A percentile compares a stretch with the other conserved stretches of the same genome.
These are phyloP conservation scores for Rhytidiadelphus loreus DNA, from an alignment of 225 moss, liverwort and hornwort species.

Conservation along the genomic window DNA sequence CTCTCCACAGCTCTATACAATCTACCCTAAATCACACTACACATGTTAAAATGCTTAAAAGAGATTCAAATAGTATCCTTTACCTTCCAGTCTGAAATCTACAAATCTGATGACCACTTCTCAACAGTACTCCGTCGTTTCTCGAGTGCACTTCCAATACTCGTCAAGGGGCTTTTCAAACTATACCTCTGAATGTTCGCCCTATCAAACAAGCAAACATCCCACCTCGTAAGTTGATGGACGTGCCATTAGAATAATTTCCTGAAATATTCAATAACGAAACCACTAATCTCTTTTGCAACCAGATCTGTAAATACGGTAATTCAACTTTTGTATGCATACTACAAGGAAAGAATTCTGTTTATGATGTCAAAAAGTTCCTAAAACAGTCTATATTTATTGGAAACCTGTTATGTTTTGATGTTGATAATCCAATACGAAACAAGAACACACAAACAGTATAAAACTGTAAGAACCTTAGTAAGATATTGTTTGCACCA, in stretches of 20 bases:
- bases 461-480: background rate
- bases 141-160: background rate
- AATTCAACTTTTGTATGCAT: background rate
- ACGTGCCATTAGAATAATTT: background rate
- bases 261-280: background rate
- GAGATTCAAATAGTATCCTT: background rate
- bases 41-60: background rate
- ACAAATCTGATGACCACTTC: background rate
- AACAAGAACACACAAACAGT: background rate
- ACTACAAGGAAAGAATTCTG: background rate
- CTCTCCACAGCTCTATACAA: background rate
- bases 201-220: background rate
- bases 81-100: background rate
- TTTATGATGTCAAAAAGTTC: background rate
- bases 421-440: background rate
- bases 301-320: background rate
- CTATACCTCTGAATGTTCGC: conserved; percentile 1
- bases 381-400: background rate
- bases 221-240: background rate
- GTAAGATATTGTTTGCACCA: background rate
- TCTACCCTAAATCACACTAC: background rate
- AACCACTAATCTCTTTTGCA: background rate
- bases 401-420: background rate
- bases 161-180: background rate
- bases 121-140: background rate